Evolutionary conservation across 371 early-diverging fungal genomes (phyloP), one percentile per base, ranked within the genome.

Genomic region (Apophysomyces sp.): DNA sequence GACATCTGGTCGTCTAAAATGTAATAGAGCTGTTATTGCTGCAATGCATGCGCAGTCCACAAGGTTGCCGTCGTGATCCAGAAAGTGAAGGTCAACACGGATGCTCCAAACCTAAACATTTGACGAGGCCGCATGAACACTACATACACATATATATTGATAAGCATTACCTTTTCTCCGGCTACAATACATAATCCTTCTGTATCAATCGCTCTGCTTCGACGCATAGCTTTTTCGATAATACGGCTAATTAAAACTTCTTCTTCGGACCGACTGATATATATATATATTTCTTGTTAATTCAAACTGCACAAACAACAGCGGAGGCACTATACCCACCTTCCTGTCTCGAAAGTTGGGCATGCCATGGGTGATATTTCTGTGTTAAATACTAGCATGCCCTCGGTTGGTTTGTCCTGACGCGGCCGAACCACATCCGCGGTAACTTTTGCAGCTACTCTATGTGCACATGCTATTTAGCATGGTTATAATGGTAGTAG

Each of bases 121-220:
- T 41, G 30, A 11, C 29, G 4, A 21, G 3, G n/a, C 21, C 15
- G 6, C 13, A 36, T 12, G 11, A 6, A 60, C 24, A 31, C 21
- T 12, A 29, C n/a, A n/a, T n/a, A n/a, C n/a, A n/a, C n/a, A n/a
- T n/a, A n/a, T n/a, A n/a, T n/a, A n/a, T n/a, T 44, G 34, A 34
- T 2, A 39, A 4, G 13, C 60, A 3, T 21, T 73, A 86, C 91
- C 81, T 94, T 92, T 71, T 96, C 93, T 30, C 96, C 95, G n/a
- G 96, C 92, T 32, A 96, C 81, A 57, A 98, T 95, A 74, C 99
- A 98, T 60, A 98, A 80, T 7, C 97, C 94, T 74, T 98, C 99
- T 16, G 95, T 91, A 69, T 98, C 98, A 58, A 98, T 79, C 9
- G 96, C 96, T 57, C 94, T 83, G 61, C 90, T 89, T 61, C 89